Base-by-base conservation (phyloP, 2,329 filamentous ascomycete species). In the Geosmithia putterillii region DNA sequence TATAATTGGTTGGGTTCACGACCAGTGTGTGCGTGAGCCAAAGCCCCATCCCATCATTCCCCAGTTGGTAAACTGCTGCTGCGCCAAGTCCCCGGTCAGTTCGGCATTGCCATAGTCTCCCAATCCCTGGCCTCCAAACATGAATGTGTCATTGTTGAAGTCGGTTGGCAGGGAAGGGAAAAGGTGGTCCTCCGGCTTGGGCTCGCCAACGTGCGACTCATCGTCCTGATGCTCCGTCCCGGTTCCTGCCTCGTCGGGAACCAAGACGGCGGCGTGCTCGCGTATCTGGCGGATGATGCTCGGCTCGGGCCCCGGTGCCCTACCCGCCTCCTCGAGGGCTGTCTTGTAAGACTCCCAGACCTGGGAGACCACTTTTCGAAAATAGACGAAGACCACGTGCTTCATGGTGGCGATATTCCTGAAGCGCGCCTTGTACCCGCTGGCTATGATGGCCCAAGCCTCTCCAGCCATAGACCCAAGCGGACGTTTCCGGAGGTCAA, bases 361-460 rank as follows among this genome's bases (percentile, higher is more conserved):
- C 17, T 36, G 36, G 21, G 32, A 32, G 14, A 45, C 43, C 10
- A 41, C 21, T 25, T 42, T 41, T 40, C 42, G 42, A 41, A 44
- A 47, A 41, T 44, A 44, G 40, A 38, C 25, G 34, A 42, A 45
- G 34, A 40, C 19, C 42, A 38, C 35, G 23, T 23, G 38, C 23
- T 22, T 21, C 39, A 42, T 18, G 39, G 18, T 25, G 19, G 32
- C 36, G 38, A 36, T 34, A 20, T 17, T 17, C 15, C n/a, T 15
- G 14, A 36, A 42, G 17, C 42, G 36, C 10, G 48, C 51, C 8
- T 57, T 52, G 38, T 56, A 60, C 44, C 61, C 60, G 5, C 52
- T 52, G 38, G 47, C 51, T 49, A 65, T 56, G 6, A 50, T 48
- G 3, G 53, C 48, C 62, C 63, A 66, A 3, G 57, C 57, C 5